phyloP scores from a whole-genome alignment of 352 stramenopile species.

The Globisporangium splendens region DNA sequence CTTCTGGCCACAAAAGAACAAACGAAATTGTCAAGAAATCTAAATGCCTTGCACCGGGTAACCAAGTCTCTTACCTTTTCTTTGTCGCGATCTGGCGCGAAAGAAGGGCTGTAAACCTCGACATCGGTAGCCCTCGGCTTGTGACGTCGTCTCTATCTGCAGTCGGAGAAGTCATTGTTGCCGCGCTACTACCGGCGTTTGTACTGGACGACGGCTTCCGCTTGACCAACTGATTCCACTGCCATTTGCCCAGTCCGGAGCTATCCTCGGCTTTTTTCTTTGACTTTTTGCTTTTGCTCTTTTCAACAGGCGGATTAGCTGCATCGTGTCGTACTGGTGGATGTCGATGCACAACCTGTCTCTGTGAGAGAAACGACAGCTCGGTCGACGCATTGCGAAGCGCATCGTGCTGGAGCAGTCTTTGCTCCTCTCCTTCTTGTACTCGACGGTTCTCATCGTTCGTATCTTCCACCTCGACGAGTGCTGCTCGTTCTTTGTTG shows the following conservation, averaged over 20 bases:
- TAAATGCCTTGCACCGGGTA: too few species aligned
- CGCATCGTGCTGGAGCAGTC: slow-evolving; percentile 41
- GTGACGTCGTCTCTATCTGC: neutral
- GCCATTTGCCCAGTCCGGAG: slow-evolving; percentile 51
- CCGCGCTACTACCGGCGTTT: neutral
- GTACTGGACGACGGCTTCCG: slow-evolving; percentile 20
- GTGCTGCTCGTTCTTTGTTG: slow-evolving; percentile 32
- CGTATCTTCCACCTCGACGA: slow-evolving; percentile 26
- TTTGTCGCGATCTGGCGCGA: slow-evolving; percentile 24
- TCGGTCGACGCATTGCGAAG: slow-evolving; percentile 63
- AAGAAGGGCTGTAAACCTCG: slow-evolving; percentile 24
- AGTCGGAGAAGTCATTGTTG: neutral
- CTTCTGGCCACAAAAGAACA: slow-evolving; percentile 1
- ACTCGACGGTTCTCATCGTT: slow-evolving; percentile 15
- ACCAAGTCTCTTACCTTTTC: neutral
- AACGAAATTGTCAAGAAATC: neutral
- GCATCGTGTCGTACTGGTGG: slow-evolving; percentile 37
- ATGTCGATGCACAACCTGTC: slow-evolving; percentile 74
- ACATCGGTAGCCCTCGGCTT: slow-evolving; percentile 8
- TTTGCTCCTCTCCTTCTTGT: slow-evolving; percentile 26
- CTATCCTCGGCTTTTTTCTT: slow-evolving; percentile 30
- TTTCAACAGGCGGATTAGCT: neutral
- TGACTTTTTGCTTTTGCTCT: slow-evolving; percentile 27
- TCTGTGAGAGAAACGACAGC: slow-evolving; percentile 71
- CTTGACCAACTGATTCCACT: slow-evolving; percentile 58